A percentile compares a stretch with the other conserved stretches of the same genome.
These are phyloP conservation scores for Trametes maxima DNA, from an alignment of 768 basidiomycete species.

Conservation along the genomic window DNA sequence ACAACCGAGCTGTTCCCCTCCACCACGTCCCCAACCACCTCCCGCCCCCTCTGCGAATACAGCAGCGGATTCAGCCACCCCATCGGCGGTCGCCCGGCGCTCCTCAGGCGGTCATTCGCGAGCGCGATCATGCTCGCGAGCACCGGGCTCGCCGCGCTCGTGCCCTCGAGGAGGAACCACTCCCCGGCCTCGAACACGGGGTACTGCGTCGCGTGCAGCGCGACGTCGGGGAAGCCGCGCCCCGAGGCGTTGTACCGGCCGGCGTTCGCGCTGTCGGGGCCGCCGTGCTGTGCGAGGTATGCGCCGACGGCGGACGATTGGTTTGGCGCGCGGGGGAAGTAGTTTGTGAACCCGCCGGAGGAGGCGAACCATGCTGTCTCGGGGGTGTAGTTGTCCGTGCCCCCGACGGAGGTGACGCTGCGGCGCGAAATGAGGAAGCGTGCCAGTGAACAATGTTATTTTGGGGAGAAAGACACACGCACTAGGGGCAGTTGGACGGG, in stretches of 20 bases:
- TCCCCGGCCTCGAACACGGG: slow-evolving; percentile 23
- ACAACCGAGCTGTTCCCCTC: slow-evolving; percentile 24
- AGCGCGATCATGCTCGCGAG: slow-evolving; percentile 37
- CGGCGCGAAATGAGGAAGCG: neutral
- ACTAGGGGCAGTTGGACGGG: slow-evolving; percentile 39
- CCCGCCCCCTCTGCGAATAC: slow-evolving; percentile 35
- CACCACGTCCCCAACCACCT: slow-evolving; percentile 36
- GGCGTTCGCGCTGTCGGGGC: slow-evolving; percentile 14
- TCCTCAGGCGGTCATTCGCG: slow-evolving; percentile 36
- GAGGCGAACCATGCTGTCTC: slow-evolving; percentile 34
- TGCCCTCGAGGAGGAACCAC: slow-evolving; percentile 31
- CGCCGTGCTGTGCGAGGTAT: slow-evolving; percentile 38
- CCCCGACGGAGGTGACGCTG: slow-evolving; percentile 39
- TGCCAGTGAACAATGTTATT: neutral
- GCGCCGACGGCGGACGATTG: slow-evolving; percentile 39
- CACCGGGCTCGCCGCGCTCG: slow-evolving; percentile 36
- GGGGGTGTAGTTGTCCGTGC: slow-evolving; percentile 34
- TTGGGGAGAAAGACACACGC: slow-evolving; percentile 1
- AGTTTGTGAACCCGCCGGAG: slow-evolving; percentile 38
- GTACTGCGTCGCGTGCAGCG: slow-evolving; percentile 37
- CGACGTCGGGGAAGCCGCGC: slow-evolving; percentile 49
- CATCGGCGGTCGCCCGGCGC: slow-evolving; percentile 32
- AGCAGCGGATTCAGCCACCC: slow-evolving; percentile 41
- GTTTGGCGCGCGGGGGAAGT: slow-evolving; percentile 36
- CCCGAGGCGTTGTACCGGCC: slow-evolving; percentile 37